phyloP scores from a whole-genome alignment of 768 basidiomycete genomes.

The Leccinum sublutescens region DNA sequence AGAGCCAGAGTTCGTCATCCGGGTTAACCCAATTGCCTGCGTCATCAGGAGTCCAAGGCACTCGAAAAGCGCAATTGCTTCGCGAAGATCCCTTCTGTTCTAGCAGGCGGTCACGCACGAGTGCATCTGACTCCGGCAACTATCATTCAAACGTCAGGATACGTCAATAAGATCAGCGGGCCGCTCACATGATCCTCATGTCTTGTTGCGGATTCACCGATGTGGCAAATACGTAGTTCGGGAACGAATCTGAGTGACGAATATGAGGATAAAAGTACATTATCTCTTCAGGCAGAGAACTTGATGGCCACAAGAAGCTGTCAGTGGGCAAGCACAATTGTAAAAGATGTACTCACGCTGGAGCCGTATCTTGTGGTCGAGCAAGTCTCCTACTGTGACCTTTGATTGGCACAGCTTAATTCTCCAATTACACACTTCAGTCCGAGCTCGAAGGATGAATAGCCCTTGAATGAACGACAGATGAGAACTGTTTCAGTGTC shows the following conservation, averaged over 20 bases:
- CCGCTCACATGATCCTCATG: not conserved
- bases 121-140: not conserved
- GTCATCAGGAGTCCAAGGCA: too few relatives aligned
- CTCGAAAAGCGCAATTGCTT: not conserved
- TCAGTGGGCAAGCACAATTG: too few relatives aligned
- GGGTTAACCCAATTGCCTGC: too few relatives aligned
- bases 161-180: not conserved
- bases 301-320: not conserved
- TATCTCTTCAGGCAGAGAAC: not conserved
- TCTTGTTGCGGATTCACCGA: not conserved
- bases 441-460: not conserved
- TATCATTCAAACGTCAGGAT: not conserved
- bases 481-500: not conserved
- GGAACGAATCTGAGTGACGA: not conserved
- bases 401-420: not conserved
- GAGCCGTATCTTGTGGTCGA: not conserved
- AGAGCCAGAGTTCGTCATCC: not conserved
- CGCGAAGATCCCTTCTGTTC: not conserved
- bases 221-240: not conserved
- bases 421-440: not conserved
- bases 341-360: not conserved
- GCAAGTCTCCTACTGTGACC: not conserved
- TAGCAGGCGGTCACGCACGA: not conserved
- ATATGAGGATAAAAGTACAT: not conserved
- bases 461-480: not conserved